Conservation (phyloP, 352 stramenopile genomes). For the Phytopythium ostracodes region DNA sequence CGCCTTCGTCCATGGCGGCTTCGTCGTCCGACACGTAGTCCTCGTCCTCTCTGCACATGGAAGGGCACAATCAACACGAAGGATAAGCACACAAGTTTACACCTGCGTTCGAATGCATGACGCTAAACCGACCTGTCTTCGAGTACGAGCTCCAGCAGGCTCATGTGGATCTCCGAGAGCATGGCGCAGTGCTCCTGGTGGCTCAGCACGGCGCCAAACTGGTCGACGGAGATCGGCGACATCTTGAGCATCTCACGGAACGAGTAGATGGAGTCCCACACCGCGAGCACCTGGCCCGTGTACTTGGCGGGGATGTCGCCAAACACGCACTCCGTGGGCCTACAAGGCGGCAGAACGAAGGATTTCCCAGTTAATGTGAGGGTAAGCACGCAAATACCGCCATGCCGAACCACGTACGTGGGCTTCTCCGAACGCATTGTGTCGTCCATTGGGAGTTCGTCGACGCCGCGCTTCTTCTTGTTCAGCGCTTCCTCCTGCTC, state of each 20-base stretch:
- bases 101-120: neutral
- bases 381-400: no score
- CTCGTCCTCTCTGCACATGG: slow-evolving; percentile 59
- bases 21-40: slow-evolving; percentile 86
- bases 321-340: slow-evolving; percentile 53
- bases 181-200: slow-evolving; percentile 42
- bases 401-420: slow-evolving; percentile 31
- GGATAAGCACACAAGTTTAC: neutral
- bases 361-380: slow-evolving; percentile 3
- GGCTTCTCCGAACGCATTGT: slow-evolving; percentile 46
- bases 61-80: no score
- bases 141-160: slow-evolving; percentile 73
- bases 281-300: slow-evolving; percentile 52
- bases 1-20: slow-evolving; percentile 68
- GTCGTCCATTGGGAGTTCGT: slow-evolving; percentile 43
- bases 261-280: slow-evolving; percentile 80
- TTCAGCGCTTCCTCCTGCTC: slow-evolving; percentile 68
- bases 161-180: slow-evolving; percentile 82
- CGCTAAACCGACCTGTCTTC: slow-evolving; percentile 41
- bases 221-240: slow-evolving; percentile 52
- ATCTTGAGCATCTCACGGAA: slow-evolving; percentile 67
- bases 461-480: slow-evolving; percentile 66
- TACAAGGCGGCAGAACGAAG: slow-evolving; percentile 12
- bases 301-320: slow-evolving; percentile 36
- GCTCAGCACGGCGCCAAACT: slow-evolving; percentile 51